A percentile compares a stretch with the other conserved stretches of the same genome.
These are phyloP conservation scores for Naganishia vishniacii DNA, from an alignment of 768 basidiomycete genomes.

Conservation along the genomic window DNA sequence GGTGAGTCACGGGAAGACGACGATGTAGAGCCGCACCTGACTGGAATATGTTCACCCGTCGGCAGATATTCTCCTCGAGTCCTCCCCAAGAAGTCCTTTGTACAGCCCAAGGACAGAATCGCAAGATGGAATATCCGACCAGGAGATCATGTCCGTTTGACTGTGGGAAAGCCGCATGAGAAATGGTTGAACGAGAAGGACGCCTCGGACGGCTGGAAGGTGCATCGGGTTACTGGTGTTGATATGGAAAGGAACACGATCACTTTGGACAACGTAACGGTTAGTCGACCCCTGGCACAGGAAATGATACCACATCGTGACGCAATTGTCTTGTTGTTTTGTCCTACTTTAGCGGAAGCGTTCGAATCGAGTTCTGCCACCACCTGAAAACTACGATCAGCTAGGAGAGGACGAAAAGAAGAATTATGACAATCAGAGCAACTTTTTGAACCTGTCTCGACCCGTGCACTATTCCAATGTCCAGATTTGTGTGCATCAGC, in stretches of 20 bases:
- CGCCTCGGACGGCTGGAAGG: slow-evolving; percentile 37
- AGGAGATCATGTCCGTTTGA: slow-evolving; percentile 43
- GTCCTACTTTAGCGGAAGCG: slow-evolving; percentile 32
- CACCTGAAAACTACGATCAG: slow-evolving; percentile 32
- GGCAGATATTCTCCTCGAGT: slow-evolving; percentile 28
- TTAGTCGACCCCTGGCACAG: slow-evolving; percentile 31
- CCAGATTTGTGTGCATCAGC: slow-evolving; percentile 38
- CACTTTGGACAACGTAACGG: slow-evolving; percentile 37
- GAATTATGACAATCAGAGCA: slow-evolving; percentile 32
- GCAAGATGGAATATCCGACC: slow-evolving; percentile 42
- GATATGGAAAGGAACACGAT: slow-evolving; percentile 43
- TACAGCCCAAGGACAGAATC: slow-evolving; percentile 37
- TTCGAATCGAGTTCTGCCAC: slow-evolving; percentile 30
- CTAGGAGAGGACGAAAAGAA: slow-evolving; percentile 29
- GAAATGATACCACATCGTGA: no score
- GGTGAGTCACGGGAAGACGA: slow-evolving; percentile 14
- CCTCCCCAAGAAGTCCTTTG: slow-evolving; percentile 31
- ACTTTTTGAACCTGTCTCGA: slow-evolving; percentile 30
- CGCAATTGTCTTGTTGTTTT: not conserved
- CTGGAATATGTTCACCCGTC: not conserved
- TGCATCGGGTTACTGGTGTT: slow-evolving; percentile 39
- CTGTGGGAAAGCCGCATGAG: slow-evolving; percentile 38
- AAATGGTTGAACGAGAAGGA: slow-evolving; percentile 39
- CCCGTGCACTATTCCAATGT: slow-evolving; percentile 47
- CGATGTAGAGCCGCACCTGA: not conserved